Evolutionary conservation across 495 filamentous ascomycete genomes (phyloP).

Genomic region (Neurospora sp.): DNA sequence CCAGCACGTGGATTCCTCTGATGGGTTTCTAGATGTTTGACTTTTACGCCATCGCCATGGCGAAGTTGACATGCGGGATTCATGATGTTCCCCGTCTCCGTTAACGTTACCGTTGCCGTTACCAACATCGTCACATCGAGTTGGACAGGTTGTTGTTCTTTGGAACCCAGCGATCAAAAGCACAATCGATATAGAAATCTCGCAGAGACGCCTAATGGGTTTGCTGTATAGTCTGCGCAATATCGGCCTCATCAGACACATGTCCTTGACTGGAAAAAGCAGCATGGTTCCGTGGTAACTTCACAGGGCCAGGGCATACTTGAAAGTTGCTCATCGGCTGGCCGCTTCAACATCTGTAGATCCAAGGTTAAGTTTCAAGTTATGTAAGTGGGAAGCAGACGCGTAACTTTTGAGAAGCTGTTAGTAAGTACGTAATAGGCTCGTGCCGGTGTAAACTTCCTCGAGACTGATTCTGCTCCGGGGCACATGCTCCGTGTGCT

Average conservation of each 20-base stretch:
- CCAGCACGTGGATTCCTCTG: not conserved
- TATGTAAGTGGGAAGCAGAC: not conserved
- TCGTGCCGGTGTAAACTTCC: not conserved
- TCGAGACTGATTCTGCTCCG: not conserved
- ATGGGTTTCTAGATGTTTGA: not conserved
- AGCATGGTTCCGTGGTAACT: too few relatives aligned
- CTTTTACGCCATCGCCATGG: not conserved
- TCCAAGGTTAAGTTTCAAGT: not conserved
- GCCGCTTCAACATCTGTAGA: not conserved
- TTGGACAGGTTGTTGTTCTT: not conserved
- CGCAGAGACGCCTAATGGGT: not conserved
- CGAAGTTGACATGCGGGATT: not conserved
- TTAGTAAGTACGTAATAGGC: not conserved
- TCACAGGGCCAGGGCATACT: not conserved
- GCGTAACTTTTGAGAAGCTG: not conserved
- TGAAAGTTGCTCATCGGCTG: not conserved
- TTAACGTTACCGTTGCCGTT: not conserved
- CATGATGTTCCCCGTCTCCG: not conserved
- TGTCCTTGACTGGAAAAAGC: too few relatives aligned
- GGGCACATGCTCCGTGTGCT: not conserved
- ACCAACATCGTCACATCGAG: not conserved
- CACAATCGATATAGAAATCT: not conserved
- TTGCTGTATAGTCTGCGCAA: not conserved
- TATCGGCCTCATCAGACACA: not conserved
- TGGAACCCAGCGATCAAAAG: not conserved